Base-by-base conservation (phyloP, 148 eudicot species). In the Fagopyrum homotropicum region DNA sequence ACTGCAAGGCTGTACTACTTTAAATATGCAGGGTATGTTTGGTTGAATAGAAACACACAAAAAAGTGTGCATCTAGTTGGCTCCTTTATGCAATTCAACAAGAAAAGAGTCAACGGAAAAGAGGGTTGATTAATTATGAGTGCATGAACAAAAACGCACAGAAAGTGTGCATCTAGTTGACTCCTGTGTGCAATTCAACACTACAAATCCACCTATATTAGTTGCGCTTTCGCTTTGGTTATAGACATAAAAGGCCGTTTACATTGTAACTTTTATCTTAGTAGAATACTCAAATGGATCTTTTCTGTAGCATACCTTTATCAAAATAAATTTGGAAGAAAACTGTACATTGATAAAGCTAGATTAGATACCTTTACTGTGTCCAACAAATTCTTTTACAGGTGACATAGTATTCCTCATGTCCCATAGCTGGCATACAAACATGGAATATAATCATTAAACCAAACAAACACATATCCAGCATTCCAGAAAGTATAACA, bases 381-480 rank as follows among this genome's bases (percentile, higher is more conserved):
- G 99, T 61, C 98, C 98, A 6, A 80, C 84, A 72, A 90, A 93
- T 80, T 92, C 99, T 84, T 82, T 90, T 55, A 92, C 88, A 44
- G 99, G 99, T 78, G 90, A 73, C 89, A 90, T 86, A 60, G 74
- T 78, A 80, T 92, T 90, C 73, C 98, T 88, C 99, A 96, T 89
- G 85, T 96, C 99, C 98, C 98, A 92, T 69, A 92, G 88, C 98
- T 92, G 90, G 81, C 87, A 57, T 75, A 30, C 81, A 80, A 55
- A 44, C 48, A 61, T 56, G 45, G n/a, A 4, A 75, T 6, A 45
- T 15, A 51, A 51, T 5, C 19, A 72, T 7, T 14, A 9, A 4
- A 44, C 29, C 51, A 29, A n/a, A 15, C 16, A 56, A 56, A 73
- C 26, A 17, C 59, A 73, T 14, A 56, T 7, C 45, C 45, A 29